Base-by-base conservation (phyloP, 176 grass and related monocot species). In the Musa beccarii region DNA sequence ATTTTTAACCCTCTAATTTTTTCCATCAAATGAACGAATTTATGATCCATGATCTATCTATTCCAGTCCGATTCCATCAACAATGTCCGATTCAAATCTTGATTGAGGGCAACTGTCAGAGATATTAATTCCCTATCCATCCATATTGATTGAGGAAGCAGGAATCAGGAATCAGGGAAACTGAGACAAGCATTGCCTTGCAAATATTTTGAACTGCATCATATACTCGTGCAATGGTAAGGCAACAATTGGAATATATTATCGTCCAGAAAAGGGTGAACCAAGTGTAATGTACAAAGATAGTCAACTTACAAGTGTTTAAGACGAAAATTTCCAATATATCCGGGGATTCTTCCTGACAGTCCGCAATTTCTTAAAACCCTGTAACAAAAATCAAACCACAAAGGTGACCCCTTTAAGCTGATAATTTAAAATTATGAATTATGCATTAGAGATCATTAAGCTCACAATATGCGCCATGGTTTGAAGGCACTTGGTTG, bases 361-460 rank as follows among this genome's bases (percentile, higher is more conserved):
- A 69, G 14, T 69, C 67, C 67, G 10, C 67, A 69, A 19, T 69
- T 69, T 49, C 67, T 69, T 50, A 69, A 49, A 5, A n/a, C 51
- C 67, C 67, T 69, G 67, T 14, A 69, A 3, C 67, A 69, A 15
- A 68, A 15, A 68, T 66, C 22, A 66, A 20, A 24, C 2, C 0
- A 8, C 24, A 69, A 5, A 13, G 8, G 28, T 19, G 11, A 69
- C 5, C 15, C 2, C 67, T 69, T 9, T 49, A 24, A 50, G 2
- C 34, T 50, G 34, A 3, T 34, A 16, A 49, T 49, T 43, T 16
- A 17, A 8, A 50, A 3, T 50, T 1, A 2, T 34, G 26, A 4
- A 69, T 68, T 49, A 65, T 43, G 0, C 24, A 54, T 54, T 54
- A 54, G 15, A 55, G 13, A 55, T 55, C 3, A 49, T 5, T 17